phyloP scores from a whole-genome alignment of 345 rosid genomes.

The Populus simonii region DNA sequence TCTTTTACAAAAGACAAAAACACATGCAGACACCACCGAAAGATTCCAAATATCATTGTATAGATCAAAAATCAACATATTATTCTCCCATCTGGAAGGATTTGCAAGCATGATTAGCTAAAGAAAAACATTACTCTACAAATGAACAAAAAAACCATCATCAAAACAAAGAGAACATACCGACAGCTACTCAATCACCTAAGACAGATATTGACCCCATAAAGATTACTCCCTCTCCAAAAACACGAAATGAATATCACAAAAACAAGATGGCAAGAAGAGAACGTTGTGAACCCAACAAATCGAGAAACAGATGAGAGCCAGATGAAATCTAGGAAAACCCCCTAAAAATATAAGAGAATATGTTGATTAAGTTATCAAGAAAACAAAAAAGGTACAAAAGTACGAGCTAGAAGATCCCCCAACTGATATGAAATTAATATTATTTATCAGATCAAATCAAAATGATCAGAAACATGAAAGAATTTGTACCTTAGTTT shows the following conservation, averaged over 20 bases:
- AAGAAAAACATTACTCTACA: too few relatives aligned
- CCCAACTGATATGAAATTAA: not conserved
- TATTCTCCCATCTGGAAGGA: not conserved
- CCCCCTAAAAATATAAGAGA: not conserved
- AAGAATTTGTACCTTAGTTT: not conserved
- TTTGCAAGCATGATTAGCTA: not conserved
- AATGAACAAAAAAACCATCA: too few relatives aligned
- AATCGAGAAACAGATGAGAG: not conserved
- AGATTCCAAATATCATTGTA: not conserved
- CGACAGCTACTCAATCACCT: conserved; percentile 5
- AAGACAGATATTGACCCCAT: not conserved
- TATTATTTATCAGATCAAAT: too few relatives aligned
- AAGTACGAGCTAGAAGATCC: not conserved
- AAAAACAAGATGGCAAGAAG: not conserved
- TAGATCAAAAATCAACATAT: not conserved
- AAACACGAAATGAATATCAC: not conserved
- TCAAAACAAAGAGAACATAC: not conserved
- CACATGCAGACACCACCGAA: not conserved
- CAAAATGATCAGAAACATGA: not conserved
- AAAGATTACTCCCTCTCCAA: not conserved
- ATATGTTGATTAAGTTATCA: not conserved
- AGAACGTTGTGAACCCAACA: not conserved
- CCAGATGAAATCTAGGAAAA: not conserved
- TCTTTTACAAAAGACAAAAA: not conserved
- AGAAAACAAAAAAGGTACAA: not conserved